These are phyloP conservation scores for Sclerotinia spermophila DNA, from an alignment of 2,329 filamentous ascomycete species.

Conservation along the genomic window DNA sequence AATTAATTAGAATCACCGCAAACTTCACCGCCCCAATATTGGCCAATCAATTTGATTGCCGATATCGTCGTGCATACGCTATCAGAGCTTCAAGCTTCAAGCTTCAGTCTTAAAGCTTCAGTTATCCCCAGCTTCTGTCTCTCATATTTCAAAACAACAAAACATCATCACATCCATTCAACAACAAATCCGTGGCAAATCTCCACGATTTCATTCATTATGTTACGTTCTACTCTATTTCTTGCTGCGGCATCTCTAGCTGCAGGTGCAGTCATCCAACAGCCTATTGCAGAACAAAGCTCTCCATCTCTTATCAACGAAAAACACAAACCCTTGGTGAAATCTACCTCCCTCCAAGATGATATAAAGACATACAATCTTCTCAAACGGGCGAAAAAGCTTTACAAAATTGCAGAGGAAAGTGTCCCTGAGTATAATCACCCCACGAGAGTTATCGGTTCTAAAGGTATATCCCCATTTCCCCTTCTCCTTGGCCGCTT, in stretches of 20 bases:
- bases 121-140: conserved; percentile 9
- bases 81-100: background rate
- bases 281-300: conserved; percentile 23
- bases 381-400: conserved; percentile 54
- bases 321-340: conserved; percentile 38
- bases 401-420: conserved; percentile 60
- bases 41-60: background rate
- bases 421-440: conserved; percentile 60
- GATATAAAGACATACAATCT: conserved; percentile 55
- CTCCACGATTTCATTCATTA: conserved; percentile 4
- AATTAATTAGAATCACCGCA: background rate
- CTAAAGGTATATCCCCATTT: conserved; percentile 46
- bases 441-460: conserved; percentile 69
- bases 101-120: background rate
- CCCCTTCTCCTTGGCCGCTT: conserved; percentile 3
- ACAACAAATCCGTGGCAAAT: background rate
- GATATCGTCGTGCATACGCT: conserved; percentile 11
- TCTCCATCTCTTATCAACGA: conserved; percentile 28
- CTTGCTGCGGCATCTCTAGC: conserved; percentile 21
- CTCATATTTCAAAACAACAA: background rate
- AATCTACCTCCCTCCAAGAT: conserved; percentile 53
- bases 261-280: conserved; percentile 24
- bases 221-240: conserved; percentile 13
- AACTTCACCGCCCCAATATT: background rate
- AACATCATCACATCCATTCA: background rate